Evolutionary conservation across 1,284 basidiomycete genomes (phyloP).

Genomic region (Tetrapyrgos nigripes): DNA sequence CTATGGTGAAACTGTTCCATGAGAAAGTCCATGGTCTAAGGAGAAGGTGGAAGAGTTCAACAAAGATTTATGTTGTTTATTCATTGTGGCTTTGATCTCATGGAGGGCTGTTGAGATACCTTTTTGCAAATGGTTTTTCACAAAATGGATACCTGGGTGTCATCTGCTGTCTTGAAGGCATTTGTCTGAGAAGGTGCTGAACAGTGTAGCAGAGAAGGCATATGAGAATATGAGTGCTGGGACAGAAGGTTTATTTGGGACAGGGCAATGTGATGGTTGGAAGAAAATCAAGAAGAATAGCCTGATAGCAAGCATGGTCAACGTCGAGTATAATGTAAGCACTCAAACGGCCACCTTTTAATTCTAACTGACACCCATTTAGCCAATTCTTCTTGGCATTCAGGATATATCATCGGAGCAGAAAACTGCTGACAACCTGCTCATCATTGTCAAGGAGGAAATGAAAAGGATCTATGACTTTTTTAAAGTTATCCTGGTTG

Average conservation of each 20-base stretch:
- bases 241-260: conserved; percentile 24
- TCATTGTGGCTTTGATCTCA: neutral
- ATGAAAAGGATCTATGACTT: conserved; percentile 22
- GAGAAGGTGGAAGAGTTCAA: neutral
- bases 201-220: conserved; percentile 19
- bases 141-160: neutral
- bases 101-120: neutral
- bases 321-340: conserved; percentile 23
- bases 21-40: too few species aligned
- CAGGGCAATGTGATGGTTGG: conserved; percentile 40
- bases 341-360: too few species aligned
- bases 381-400: conserved; percentile 27
- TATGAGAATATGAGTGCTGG: conserved; percentile 11
- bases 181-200: neutral
- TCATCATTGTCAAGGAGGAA: conserved; percentile 32
- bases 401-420: conserved; percentile 30
- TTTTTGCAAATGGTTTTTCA: neutral
- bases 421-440: conserved; percentile 38
- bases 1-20: too few species aligned
- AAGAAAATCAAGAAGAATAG: conserved; percentile 36
- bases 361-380: neutral
- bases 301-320: conserved; percentile 26
- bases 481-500: conserved; percentile 29
- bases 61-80: neutral
- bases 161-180: neutral